Percentiles rank a stretch among this genome's conserved stretches.
These are phyloP conservation scores for Pelargonium fulgidum DNA, from an alignment of 441 rosid species.

Conservation along the genomic window DNA sequence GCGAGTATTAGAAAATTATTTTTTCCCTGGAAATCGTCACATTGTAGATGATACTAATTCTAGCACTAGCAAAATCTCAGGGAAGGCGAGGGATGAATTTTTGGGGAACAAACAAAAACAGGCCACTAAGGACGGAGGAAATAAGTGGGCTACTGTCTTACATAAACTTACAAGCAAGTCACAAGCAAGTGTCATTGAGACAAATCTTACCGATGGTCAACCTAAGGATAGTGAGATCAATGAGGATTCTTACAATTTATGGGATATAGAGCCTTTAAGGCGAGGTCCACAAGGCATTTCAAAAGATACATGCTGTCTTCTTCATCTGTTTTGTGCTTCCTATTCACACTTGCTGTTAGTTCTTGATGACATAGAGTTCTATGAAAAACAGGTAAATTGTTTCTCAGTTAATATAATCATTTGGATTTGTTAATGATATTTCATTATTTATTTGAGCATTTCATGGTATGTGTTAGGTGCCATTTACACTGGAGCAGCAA, in stretches of 20 bases:
- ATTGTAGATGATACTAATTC: conserved; percentile 21
- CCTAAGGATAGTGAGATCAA: conserved; percentile 34
- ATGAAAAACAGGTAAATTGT: conserved; percentile 79
- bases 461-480: conserved; percentile 53
- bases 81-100: conserved; percentile 32
- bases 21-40: conserved; percentile 37
- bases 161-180: conserved; percentile 76
- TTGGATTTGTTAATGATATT: conserved; percentile 21
- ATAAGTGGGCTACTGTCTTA: conserved; percentile 64
- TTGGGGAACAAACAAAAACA: conserved; percentile 46
- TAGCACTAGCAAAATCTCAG: conserved; percentile 29
- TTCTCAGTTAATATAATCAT: conserved; percentile 21
- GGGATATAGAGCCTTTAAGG: conserved; percentile 73
- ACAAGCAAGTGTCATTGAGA: conserved; percentile 33
- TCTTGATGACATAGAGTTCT: conserved; percentile 98
- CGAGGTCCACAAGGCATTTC: conserved; percentile 68
- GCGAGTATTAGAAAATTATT: conserved; percentile 52
- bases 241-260: conserved; percentile 43
- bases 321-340: conserved; percentile 84
- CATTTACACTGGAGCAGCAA: conserved; percentile 80
- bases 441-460: conserved; percentile 28
- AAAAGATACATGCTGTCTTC: conserved; percentile 64
- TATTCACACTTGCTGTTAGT: conserved; percentile 90
- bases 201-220: conserved; percentile 33
- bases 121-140: conserved; percentile 49